These are phyloP conservation scores for Cucurbita argyrosperma DNA, from an alignment of 306 rosid genomes.

Conservation along the genomic window DNA sequence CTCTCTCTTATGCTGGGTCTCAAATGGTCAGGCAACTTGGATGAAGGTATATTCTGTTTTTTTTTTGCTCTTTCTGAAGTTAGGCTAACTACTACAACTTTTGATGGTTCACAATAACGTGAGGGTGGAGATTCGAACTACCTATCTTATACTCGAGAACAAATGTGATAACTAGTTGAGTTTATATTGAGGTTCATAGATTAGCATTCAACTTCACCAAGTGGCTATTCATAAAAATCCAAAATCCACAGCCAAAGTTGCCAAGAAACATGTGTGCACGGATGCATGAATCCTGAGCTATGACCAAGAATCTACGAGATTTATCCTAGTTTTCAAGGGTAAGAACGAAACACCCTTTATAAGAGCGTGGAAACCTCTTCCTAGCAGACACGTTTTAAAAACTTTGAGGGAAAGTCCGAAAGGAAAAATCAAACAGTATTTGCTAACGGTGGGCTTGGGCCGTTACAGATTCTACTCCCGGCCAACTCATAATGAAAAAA, in stretches of 20 bases:
- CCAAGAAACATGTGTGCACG: neutral
- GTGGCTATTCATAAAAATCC: neutral
- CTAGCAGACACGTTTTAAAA: too few relatives aligned
- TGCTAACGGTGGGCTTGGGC: too few relatives aligned
- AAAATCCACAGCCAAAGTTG: neutral
- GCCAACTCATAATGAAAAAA: neutral
- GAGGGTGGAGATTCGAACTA: too few relatives aligned
- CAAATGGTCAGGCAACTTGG: neutral
- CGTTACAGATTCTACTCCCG: too few relatives aligned
- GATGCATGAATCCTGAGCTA: neutral
- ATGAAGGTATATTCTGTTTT: neutral
- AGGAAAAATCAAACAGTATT: too few relatives aligned
- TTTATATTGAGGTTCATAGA: neutral
- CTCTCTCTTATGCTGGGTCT: too few relatives aligned
- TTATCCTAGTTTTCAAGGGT: neutral
- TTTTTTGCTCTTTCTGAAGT: neutral
- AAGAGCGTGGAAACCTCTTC: too few relatives aligned
- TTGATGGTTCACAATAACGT: neutral
- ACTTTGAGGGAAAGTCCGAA: too few relatives aligned
- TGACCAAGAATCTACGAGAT: neutral
- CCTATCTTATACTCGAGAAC: too few relatives aligned
- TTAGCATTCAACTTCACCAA: neutral
- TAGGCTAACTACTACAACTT: neutral
- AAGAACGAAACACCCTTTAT: too few relatives aligned
- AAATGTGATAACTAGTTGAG: too few relatives aligned